Percentiles rank a stretch among this genome's conserved stretches.
phyloP scores from a whole-genome alignment of 257 asterid species.

The Nicotiana paniculata region DNA sequence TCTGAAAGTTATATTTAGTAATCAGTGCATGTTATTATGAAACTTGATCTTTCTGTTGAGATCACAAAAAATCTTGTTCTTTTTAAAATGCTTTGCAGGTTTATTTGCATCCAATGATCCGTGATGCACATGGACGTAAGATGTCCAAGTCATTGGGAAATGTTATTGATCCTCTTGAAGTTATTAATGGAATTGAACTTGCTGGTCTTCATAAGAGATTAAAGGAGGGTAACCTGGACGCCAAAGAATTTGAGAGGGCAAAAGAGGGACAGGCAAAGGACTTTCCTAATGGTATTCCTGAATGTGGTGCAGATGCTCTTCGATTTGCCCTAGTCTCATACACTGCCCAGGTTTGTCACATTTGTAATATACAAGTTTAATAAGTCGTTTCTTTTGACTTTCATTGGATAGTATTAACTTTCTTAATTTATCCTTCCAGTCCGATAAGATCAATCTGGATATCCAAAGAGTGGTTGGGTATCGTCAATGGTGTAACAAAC shows the following conservation, averaged over 20 bases:
- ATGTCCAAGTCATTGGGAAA: slow-evolving; percentile 98
- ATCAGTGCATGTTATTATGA: not conserved
- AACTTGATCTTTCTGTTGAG: not conserved
- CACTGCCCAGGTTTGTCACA: slow-evolving; percentile 72
- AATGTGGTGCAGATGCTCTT: slow-evolving; percentile 96
- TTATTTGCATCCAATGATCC: slow-evolving; percentile 91
- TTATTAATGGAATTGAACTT: slow-evolving; percentile 66
- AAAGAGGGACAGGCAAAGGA: slow-evolving; percentile 86
- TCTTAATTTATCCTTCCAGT: slow-evolving; percentile 42
- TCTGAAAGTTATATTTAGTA: not conserved
- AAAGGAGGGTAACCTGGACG: slow-evolving; percentile 89
- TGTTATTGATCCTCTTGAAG: slow-evolving; percentile 90
- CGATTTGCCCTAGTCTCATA: slow-evolving; percentile 93
- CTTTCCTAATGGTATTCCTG: slow-evolving; percentile 83
- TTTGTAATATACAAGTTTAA: not conserved
- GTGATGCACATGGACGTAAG: slow-evolving; percentile 99
- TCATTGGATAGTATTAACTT: not conserved
- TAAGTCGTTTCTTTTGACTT: not conserved
- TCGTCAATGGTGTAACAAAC: slow-evolving; percentile 96
- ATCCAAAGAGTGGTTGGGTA: slow-evolving; percentile 93
- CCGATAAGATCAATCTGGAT: slow-evolving; percentile 85
- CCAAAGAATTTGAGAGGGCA: slow-evolving; percentile 68
- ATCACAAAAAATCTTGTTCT: not conserved
- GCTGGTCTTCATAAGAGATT: slow-evolving; percentile 81
- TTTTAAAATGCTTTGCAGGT: slow-evolving; percentile 38